Base-by-base conservation (phyloP, 2,329 filamentous ascomycete species). In the Tothia fuscella region DNA sequence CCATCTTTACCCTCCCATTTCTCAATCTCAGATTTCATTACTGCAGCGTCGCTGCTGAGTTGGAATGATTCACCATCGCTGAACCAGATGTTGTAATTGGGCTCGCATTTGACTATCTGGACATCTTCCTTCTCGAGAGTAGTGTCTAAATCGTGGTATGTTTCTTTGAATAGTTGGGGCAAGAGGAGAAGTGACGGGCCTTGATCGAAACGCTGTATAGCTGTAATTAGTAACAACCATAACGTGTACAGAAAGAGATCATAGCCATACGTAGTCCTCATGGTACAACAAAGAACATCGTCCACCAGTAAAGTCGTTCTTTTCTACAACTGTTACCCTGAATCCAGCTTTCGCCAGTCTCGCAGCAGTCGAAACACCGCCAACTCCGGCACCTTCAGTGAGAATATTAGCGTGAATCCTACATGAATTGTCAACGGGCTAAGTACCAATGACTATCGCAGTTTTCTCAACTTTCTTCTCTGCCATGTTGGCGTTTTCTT, bases 51-150 rank as follows among this genome's bases (percentile, higher is more conserved):
- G n/a, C 75, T 78, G 4, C 74, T 77, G 21, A 82, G 63, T 47
- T 72, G 66, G 54, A 85, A 80, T 9, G 58, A 62, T 48, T 74
- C 71, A 39, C 75, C 76, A 55, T 85, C 81, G 12, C 74, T 66
- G 54, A 85, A 87, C 69, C 77, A 82, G 45, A 87, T 68, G 42
- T 76, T 74, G 65, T 87, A 86, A 55, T 86, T 87, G 1, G 79
- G 78, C 38, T 82, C 76, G 57, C 81, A 86, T 62, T 80, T 82
- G 19, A 81, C 54, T 3, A 87, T 62, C 36, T 78, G 61, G 1
- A 86, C 69, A n/a, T 76, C 78, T 53, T 84, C 80, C 0, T 63
- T 66, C 47, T 74, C 67, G 10, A 85, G 63, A 7, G 71, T 73
- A 5, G 80, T 85, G 47, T 68, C 78, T 2, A 86, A 70, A 50